Conservation (phyloP, 768 basidiomycete genomes). For the Leccinum olivaceopallidum region DNA sequence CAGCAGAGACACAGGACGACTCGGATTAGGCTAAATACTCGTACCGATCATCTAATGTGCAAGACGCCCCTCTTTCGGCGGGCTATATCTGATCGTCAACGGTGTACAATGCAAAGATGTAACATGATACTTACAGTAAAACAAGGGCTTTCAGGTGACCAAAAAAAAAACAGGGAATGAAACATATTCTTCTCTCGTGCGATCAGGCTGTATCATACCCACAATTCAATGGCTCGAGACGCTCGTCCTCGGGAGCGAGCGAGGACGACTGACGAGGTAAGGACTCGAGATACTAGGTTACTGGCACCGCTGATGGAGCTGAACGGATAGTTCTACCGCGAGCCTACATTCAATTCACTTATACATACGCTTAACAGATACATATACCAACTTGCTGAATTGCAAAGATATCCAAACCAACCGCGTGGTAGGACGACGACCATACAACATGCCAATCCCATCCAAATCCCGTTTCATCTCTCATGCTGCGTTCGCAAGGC, state of each 20-base stretch:
- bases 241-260: not conserved
- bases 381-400: not conserved
- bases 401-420: not conserved
- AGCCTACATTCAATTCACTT: not conserved
- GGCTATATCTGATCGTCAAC: not conserved
- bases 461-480: not conserved
- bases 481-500: conserved; percentile 6
- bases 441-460: not conserved
- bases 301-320: not conserved
- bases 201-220: not conserved
- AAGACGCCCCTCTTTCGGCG: not conserved
- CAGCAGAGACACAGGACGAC: not conserved
- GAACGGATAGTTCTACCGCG: not conserved
- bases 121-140: not conserved
- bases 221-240: not conserved
- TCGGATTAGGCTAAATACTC: not conserved
- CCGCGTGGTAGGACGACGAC: not conserved
- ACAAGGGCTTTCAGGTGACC: not conserved
- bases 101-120: not conserved
- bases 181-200: not conserved
- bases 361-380: not conserved
- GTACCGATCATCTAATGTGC: not conserved
- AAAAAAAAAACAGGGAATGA: not conserved
- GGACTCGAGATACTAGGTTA: not conserved
- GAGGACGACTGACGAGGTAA: not conserved